Percentiles rank a stretch among this genome's conserved stretches.
Conservation (phyloP, 352 stramenopile species). For the Peronospora tabacina region DNA sequence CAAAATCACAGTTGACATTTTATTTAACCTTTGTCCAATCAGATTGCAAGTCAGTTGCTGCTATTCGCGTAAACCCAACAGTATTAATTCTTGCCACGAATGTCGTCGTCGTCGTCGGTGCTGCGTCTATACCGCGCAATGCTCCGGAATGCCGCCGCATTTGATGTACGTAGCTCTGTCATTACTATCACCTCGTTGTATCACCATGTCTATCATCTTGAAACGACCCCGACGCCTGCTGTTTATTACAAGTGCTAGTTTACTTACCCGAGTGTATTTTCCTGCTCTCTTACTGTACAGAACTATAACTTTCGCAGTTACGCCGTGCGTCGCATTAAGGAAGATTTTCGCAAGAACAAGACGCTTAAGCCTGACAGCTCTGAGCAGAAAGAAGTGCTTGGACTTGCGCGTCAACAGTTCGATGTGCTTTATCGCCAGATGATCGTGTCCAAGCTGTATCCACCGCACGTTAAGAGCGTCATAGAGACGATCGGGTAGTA, state of each 20-base stretch:
- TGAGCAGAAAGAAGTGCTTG: conserved; percentile 48
- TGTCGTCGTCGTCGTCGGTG: conserved; percentile 42
- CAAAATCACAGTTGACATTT: too few relatives aligned
- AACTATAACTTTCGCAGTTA: conserved; percentile 75
- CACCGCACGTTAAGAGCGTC: conserved; percentile 53
- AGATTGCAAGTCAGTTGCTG: too few relatives aligned
- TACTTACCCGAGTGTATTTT: background rate
- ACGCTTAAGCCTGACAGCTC: conserved; percentile 31
- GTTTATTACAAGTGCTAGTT: background rate
- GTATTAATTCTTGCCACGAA: background rate
- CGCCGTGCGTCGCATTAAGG: conserved; percentile 50
- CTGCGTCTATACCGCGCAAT: conserved; percentile 49
- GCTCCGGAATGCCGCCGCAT: conserved; percentile 43
- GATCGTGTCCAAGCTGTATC: conserved; percentile 61
- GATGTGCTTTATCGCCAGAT: conserved; percentile 52
- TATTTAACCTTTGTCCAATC: too few relatives aligned
- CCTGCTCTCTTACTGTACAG: conserved; percentile 20
- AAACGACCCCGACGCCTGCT: too few relatives aligned
- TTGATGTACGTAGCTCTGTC: conserved; percentile 33
- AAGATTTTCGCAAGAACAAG: conserved; percentile 71
- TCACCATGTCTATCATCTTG: background rate
- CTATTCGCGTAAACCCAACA: background rate
- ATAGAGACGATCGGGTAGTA: conserved; percentile 42
- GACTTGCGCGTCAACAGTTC: conserved; percentile 39
- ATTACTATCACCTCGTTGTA: background rate